Percentiles rank a stretch among this genome's conserved stretches.
Evolutionary conservation across 2,329 filamentous ascomycete species (phyloP).

Genomic region (Colletotrichum graminicola): DNA sequence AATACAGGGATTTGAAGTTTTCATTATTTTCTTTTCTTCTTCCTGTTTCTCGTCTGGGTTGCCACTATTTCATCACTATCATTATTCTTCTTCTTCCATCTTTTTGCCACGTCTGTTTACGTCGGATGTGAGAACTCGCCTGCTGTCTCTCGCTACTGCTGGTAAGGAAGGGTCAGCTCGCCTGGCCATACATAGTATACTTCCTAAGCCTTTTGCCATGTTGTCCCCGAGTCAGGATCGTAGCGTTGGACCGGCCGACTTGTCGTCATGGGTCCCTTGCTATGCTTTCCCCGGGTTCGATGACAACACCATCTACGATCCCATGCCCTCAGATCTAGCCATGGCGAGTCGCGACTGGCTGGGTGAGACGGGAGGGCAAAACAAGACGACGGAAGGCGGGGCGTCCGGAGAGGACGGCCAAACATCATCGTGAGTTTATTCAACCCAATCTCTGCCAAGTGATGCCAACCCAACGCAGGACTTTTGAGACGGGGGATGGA

Average conservation of each 20-base stretch:
- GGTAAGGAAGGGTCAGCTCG: no score
- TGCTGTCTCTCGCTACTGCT: neutral
- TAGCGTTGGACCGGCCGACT: neutral
- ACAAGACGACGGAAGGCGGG: neutral
- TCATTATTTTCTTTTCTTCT: neutral
- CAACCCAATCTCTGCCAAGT: neutral
- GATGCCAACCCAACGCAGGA: neutral
- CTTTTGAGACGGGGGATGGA: neutral
- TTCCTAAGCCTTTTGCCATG: neutral
- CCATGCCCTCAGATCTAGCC: no score
- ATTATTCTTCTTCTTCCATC: neutral
- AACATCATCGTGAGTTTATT: neutral
- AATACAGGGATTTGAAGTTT: neutral
- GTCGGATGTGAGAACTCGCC: neutral
- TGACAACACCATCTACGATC: neutral
- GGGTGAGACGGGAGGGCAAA: neutral
- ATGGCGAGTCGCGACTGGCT: neutral
- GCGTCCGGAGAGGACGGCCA: neutral
- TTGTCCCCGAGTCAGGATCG: neutral
- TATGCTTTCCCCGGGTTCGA: neutral
- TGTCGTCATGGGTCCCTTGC: neutral
- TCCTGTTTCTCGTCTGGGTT: no score
- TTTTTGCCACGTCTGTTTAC: neutral
- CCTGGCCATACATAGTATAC: neutral
- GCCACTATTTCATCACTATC: neutral